phyloP scores from a whole-genome alignment of 23 red algal genomes.

The Cyanidium caldarium region DNA sequence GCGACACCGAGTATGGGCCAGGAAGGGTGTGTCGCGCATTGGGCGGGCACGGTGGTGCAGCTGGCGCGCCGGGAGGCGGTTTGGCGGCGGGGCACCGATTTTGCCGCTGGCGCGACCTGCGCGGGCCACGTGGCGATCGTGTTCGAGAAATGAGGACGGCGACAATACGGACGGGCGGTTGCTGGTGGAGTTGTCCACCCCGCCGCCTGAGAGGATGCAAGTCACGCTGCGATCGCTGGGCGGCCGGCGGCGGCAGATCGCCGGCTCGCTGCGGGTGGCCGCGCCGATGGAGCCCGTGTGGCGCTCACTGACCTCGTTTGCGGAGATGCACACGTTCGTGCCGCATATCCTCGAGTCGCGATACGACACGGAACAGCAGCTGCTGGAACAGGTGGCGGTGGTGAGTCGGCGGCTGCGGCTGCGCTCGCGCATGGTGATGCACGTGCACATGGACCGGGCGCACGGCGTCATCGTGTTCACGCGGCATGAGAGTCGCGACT shows the following conservation, averaged over 20 bases:
- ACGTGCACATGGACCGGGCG: constrained; percentile 23
- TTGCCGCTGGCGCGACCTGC: too few relatives aligned
- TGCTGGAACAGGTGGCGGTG: constrained; percentile 56
- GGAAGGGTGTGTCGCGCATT: too few relatives aligned
- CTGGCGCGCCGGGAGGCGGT: too few relatives aligned
- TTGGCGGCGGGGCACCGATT: too few relatives aligned
- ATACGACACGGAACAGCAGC: not conserved
- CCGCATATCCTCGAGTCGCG: constrained; percentile 49
- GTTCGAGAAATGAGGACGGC: too few relatives aligned
- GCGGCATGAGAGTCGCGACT: constrained; percentile 47
- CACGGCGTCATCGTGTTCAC: constrained; percentile 25
- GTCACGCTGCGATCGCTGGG: constrained; percentile 17
- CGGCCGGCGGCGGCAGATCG: constrained; percentile 35
- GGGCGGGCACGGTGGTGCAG: too few relatives aligned
- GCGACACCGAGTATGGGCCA: too few relatives aligned
- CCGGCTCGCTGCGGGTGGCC: constrained; percentile 28
- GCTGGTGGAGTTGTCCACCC: not conserved
- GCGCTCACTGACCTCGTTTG: constrained; percentile 51
- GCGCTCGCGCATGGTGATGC: constrained; percentile 38
- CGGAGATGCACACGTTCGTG: constrained; percentile 38
- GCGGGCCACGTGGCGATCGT: too few relatives aligned
- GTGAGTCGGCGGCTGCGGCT: constrained; percentile 46
- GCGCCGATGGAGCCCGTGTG: constrained; percentile 42
- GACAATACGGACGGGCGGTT: too few relatives aligned
- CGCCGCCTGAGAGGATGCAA: not conserved